phyloP scores from a whole-genome alignment of 1,139 yeast species.

The Protomyces inundatus region DNA sequence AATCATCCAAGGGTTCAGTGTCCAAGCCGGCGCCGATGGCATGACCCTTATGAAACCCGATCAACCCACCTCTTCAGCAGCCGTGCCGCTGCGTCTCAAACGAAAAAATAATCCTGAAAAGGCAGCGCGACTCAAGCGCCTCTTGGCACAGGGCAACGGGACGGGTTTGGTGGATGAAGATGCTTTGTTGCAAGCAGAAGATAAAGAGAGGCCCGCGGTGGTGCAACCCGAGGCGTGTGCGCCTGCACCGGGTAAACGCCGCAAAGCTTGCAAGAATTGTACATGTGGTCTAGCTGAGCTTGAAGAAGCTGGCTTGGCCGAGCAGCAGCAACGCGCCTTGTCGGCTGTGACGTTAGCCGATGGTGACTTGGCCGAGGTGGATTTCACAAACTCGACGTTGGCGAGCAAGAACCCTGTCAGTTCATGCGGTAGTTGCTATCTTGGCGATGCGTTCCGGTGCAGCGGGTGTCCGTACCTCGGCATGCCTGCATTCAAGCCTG shows the following conservation, averaged over 20 bases:
- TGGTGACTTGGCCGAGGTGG: conserved; percentile 71
- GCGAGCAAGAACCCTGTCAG: conserved; percentile 75
- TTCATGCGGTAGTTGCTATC: conserved; percentile 95
- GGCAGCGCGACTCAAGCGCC: conserved; percentile 37
- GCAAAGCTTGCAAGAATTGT: conserved; percentile 85
- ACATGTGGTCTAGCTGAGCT: conserved; percentile 90
- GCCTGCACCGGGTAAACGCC: conserved; percentile 50
- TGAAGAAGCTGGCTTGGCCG: conserved; percentile 40
- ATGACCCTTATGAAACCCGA: conserved; percentile 19
- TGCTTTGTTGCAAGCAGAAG: conserved; percentile 41
- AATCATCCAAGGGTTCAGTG: conserved; percentile 16
- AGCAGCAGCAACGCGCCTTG: conserved; percentile 34
- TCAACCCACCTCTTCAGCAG: not conserved
- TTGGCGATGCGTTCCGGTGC: conserved; percentile 97
- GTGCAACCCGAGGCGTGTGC: conserved; percentile 44
- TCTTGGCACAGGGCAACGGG: not conserved
- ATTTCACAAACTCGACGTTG: conserved; percentile 59
- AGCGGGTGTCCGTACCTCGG: conserved; percentile 98
- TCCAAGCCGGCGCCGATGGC: conserved; percentile 14
- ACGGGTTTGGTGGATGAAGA: conserved; percentile 48
- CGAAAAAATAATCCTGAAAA: conserved; percentile 10
- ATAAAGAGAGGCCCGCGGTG: conserved; percentile 38
- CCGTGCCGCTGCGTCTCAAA: conserved; percentile 18
- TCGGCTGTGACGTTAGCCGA: conserved; percentile 53
- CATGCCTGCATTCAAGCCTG: conserved; percentile 95